phyloP scores from a whole-genome alignment of 805 yeast species.

The Clavispora santaluciae region DNA sequence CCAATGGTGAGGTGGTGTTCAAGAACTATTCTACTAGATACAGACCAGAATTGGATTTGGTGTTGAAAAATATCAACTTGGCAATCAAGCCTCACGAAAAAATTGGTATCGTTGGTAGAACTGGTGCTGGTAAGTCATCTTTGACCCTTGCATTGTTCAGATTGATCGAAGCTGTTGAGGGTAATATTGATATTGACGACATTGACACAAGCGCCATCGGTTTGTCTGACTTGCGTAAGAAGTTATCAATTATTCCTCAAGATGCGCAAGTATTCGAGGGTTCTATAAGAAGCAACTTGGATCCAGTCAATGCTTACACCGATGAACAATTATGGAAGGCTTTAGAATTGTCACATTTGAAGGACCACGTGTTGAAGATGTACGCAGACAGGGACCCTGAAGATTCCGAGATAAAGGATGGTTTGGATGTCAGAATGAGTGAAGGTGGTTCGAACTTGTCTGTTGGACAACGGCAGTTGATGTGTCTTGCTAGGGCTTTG shows the following conservation, averaged over 20 bases:
- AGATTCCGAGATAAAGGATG: conserved; percentile 17
- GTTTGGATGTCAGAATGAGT: conserved; percentile 29
- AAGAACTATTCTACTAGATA: conserved; percentile 37
- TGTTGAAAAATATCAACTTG: conserved; percentile 35
- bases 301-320: conserved; percentile 32
- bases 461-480: conserved; percentile 50
- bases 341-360: conserved; percentile 39
- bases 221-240: conserved; percentile 39
- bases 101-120: conserved; percentile 42
- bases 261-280: conserved; percentile 45
- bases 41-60: conserved; percentile 42
- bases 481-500: conserved; percentile 79
- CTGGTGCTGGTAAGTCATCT: conserved; percentile 45
- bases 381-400: conserved; percentile 26
- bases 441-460: conserved; percentile 50
- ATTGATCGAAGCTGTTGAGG: conserved; percentile 37
- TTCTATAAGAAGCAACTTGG: conserved; percentile 36
- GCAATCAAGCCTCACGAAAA: conserved; percentile 35
- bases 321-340: conserved; percentile 41
- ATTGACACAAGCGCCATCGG: conserved; percentile 34
- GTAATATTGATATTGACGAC: conserved; percentile 33
- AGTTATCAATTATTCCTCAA: conserved; percentile 41
- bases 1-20: conserved; percentile 33
- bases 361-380: conserved; percentile 37
- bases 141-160: conserved; percentile 41